Base-by-base conservation (phyloP, 768 basidiomycete species). In the Boletus huronensis region DNA sequence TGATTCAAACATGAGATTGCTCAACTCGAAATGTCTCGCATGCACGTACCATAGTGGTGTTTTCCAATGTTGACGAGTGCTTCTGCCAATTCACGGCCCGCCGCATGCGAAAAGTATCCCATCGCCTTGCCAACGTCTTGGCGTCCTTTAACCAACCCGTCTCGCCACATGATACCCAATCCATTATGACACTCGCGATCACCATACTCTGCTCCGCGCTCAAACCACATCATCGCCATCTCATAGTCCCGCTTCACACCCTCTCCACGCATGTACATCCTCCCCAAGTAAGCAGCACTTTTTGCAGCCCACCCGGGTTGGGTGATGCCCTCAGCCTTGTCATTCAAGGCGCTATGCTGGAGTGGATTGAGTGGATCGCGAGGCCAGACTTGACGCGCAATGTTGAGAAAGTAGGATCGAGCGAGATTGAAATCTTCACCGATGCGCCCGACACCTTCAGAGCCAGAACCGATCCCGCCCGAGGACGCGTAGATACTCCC, bases 241-340 rank as follows among this genome's bases (percentile, higher is more conserved):
- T 78, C 75, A 19, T 81, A 79, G 69, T 98, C 90, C 55, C 78
- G 77, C 61, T 87, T 87, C 23, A 91, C 84, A 7, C 95, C 96
- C 68, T 98, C 97, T 0, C 97, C 96, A 35, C 97, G 79, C 31
- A 99, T 70, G 62, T 88, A 89, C 94, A 99, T 98, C 53, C 93
- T 82, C 0, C 96, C 97, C 7, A 98, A 70, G 71, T 91, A 98
- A 3, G 82, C 91, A 6, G 94, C 93, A 48, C 91, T 87, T 2
- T 85, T 80, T 5, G 88, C 84, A 0, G 91, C 94, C 47, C 78
- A 75, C 28, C 85, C 82, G 3, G 75, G 76, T n/a, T 81, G 71
- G 0, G 77, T 74, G 28, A 74, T 72, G 32, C 73, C 72, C 25
- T 85, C 82, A 11, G 82, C 80, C 71, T 85, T 79, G 56, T 71